A percentile compares a stretch with the other conserved stretches of the same genome.
These are phyloP conservation scores for Penicillium argentinense DNA, from an alignment of 495 filamentous ascomycete genomes.

Conservation along the genomic window DNA sequence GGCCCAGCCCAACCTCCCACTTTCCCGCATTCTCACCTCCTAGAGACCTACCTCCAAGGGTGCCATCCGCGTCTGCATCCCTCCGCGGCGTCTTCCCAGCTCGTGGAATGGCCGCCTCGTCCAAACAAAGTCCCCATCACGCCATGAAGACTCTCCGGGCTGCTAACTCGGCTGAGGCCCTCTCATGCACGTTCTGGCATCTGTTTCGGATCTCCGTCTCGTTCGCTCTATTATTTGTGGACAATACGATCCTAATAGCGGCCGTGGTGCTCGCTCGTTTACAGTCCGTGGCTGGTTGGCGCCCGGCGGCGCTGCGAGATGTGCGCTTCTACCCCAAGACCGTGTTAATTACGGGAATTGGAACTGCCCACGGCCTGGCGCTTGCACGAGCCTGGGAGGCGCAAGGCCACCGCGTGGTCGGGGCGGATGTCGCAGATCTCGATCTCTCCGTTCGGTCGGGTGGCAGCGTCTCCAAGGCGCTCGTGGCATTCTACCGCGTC, in stretches of 20 bases:
- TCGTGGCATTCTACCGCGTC: constrained; percentile 56
- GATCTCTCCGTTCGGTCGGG: constrained; percentile 44
- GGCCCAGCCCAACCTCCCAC: background rate
- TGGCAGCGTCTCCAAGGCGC: constrained; percentile 41
- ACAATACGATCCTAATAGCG: constrained; percentile 48
- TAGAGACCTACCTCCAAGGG: no score
- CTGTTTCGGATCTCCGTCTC: constrained; percentile 32
- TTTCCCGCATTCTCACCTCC: background rate
- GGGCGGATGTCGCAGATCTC: constrained; percentile 64
- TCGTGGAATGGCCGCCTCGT: background rate
- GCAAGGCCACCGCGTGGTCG: constrained; percentile 69
- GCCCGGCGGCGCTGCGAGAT: constrained; percentile 24
- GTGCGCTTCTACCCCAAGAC: constrained; percentile 54
- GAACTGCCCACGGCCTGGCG: constrained; percentile 64
- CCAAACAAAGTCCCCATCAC: constrained; percentile 1
- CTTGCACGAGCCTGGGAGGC: constrained; percentile 67
- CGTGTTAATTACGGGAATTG: constrained; percentile 70
- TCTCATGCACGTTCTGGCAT: constrained; percentile 23
- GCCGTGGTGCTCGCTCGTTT: constrained; percentile 25
- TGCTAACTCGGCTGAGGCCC: constrained; percentile 1
- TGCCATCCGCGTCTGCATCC: background rate
- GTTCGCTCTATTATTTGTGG: constrained; percentile 53
- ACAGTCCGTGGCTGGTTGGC: constrained; percentile 13
- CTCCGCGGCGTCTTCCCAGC: background rate
- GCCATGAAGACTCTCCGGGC: constrained; percentile 10